Evolutionary conservation across 345 rosid genomes (phyloP), one percentile per base, ranked within the genome.

Genomic region (Alliaria petiolata): DNA sequence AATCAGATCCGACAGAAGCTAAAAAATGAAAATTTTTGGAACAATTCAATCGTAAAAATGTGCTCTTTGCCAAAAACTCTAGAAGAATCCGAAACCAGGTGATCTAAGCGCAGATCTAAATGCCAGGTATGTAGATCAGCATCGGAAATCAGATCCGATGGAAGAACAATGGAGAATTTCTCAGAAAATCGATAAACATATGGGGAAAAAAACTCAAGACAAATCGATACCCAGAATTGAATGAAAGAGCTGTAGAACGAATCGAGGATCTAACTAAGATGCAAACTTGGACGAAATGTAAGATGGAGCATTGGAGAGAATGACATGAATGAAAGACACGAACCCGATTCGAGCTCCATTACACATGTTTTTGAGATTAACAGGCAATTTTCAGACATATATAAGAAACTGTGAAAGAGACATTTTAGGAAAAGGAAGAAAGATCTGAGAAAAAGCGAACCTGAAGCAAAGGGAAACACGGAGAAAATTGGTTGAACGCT

Each of bases 401-500:
- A 7, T 16, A 10, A 67, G 50, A 49, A 66, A 57, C 53, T 4
- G 25, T 1, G 19, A 20, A n/a, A 39, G 54, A 74, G 14, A 43
- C 33, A 30, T 12, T 43, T 0, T 52, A 2, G 40, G 5, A 19
- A 46, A 58, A 2, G 19, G 34, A 61, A 45, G 71, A 62, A 54
- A 34, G 63, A 53, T 63, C 49, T 62, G 61, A 30, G 50, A 7
- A 35, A 28, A 72, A 16, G 5, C 52, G 10, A 61, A 75, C 79
- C 79, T 76, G 53, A 38, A 61, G 62, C 25, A 17, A 40, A 59
- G 47, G 59, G 66, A 0, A 65, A 34, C 16, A 44, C 58, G 66
- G 68, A 67, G 74, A 75, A 58, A 63, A 34, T 62, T 60, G 72
- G 42, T 59, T 8, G 17, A 51, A 51, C 36, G 78, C 67, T 67